Conservation (phyloP, 2,329 filamentous ascomycete species). For the Penicillium sp. region DNA sequence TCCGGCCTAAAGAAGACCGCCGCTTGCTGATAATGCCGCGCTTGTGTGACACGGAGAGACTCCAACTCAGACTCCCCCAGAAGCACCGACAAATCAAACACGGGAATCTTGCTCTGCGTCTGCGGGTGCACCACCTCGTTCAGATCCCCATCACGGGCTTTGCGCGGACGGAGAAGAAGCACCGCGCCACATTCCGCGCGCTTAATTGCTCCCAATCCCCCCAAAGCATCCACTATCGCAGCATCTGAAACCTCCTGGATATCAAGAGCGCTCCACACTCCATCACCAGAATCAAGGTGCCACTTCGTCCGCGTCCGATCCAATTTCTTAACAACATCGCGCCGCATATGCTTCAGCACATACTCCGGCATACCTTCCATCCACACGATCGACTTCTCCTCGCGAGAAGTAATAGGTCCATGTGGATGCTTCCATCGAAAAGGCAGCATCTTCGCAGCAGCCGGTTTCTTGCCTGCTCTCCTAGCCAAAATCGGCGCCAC, state of each 20-base stretch:
- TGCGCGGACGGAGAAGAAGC: conserved; percentile 13
- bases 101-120: conserved; percentile 30
- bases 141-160: neutral
- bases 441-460: conserved; percentile 28
- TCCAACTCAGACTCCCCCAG: conserved; percentile 30
- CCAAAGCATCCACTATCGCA: conserved; percentile 22
- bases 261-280: conserved; percentile 29
- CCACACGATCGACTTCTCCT: conserved; percentile 41
- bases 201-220: conserved; percentile 20
- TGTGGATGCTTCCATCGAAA: conserved; percentile 34
- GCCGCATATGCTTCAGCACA: conserved; percentile 37
- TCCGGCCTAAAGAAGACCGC: conserved; percentile 38
- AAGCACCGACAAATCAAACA: conserved; percentile 36
- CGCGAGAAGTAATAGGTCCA: conserved; percentile 23
- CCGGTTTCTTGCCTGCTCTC: conserved; percentile 10
- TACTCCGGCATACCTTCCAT: conserved; percentile 47
- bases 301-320: conserved; percentile 27
- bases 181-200: conserved; percentile 33
- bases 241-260: conserved; percentile 17
- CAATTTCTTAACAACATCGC: conserved; percentile 35
- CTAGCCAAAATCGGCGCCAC: conserved; percentile 16
- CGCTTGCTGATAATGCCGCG: conserved; percentile 29
- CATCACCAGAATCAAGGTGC: conserved; percentile 13
- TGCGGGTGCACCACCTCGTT: conserved; percentile 26
- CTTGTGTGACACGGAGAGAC: conserved; percentile 24